Evolutionary conservation across 495 filamentous ascomycete species (phyloP), one percentile per base, ranked within the genome.

Genomic region (Aspergillus sclerotioniger): DNA sequence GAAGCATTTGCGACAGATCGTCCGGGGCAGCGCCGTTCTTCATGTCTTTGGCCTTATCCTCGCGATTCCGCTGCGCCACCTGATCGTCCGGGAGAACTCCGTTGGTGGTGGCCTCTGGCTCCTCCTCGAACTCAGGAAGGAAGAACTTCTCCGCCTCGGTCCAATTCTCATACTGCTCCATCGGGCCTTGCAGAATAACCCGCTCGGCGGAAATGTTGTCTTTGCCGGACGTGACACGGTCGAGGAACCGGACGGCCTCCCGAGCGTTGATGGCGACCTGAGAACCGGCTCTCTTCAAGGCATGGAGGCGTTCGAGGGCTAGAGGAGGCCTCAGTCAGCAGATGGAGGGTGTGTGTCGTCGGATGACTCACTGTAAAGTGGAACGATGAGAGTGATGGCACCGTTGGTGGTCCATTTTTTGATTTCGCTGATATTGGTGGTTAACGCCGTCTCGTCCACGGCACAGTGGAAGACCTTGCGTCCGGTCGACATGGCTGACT

Each of bases 381-480:
- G 87, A 52, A 90, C 84, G 57, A 86, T 80, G 29, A 90, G 77
- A 58, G 80, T 82, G 57, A 90, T 82, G 54, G 82, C 76, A 8
- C 83, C 84, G 54, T 85, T 81, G 45, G 77, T 76, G 32, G 86
- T 80, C 85, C 86, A 89, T 72, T 81, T 80, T 73, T 88, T 84
- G 57, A 90, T 84, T 65, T 82, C 83, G 62, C 82, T 85, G 65
- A 89, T 86, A 51, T 86, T 86, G 57, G 84, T 85, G 25, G 86
- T 82, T 62, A 90, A 67, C 32, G 85, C 87, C 52, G 84, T 87
- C 64, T 89, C 87, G 70, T 90, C 87, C 68, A 88, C 82, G 65
- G 88, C 84, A 76, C 87, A 90, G 74, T 87, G 85, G 71, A 87
- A 86, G 68, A 85, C 74, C 74, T 86, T 88, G 66, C 83, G 77